phyloP scores from a whole-genome alignment of 2,329 filamentous ascomycete species.

The Mycosphaerella arachidis region DNA sequence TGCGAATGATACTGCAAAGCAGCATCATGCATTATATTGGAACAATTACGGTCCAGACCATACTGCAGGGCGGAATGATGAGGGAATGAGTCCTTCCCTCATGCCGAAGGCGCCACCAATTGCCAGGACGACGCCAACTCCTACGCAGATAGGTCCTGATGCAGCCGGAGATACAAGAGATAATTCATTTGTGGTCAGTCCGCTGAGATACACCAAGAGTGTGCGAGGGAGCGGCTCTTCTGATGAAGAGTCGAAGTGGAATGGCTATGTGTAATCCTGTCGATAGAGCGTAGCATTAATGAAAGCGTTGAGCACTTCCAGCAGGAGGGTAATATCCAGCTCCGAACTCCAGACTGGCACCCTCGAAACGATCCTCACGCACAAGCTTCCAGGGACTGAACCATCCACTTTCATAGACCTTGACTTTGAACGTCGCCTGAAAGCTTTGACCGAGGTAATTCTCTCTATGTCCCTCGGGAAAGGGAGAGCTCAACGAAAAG shows the following conservation, averaged over 20 bases:
- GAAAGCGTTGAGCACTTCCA: conserved; percentile 35
- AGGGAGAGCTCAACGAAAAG: conserved; percentile 45
- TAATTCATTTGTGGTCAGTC: conserved; percentile 14
- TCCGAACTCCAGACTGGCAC: conserved; percentile 47
- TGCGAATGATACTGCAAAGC: conserved; percentile 15
- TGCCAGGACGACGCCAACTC: conserved; percentile 5
- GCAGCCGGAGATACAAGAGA: conserved; percentile 1
- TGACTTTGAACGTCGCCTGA: conserved; percentile 41
- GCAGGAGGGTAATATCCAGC: conserved; percentile 44
- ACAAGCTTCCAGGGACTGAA: conserved; percentile 40
- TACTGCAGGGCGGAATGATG: conserved; percentile 4
- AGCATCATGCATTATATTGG: conserved; percentile 25
- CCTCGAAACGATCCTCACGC: conserved; percentile 39
- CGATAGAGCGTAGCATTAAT: conserved; percentile 23
- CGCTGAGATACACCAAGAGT: conserved; percentile 1
- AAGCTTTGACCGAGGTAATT: conserved; percentile 47
- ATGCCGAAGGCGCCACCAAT: conserved; percentile 19
- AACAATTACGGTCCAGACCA: conserved; percentile 19
- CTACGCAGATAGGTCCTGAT: conserved; percentile 1
- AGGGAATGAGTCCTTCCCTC: conserved; percentile 15
- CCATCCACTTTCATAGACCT: conserved; percentile 38
- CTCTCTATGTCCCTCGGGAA: conserved; percentile 42
- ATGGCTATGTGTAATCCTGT: not conserved
- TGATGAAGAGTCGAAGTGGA: not conserved
- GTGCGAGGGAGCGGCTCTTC: not conserved